These are phyloP conservation scores for Dioszegia aurantiaca DNA, from an alignment of 768 basidiomycete genomes.

Conservation along the genomic window DNA sequence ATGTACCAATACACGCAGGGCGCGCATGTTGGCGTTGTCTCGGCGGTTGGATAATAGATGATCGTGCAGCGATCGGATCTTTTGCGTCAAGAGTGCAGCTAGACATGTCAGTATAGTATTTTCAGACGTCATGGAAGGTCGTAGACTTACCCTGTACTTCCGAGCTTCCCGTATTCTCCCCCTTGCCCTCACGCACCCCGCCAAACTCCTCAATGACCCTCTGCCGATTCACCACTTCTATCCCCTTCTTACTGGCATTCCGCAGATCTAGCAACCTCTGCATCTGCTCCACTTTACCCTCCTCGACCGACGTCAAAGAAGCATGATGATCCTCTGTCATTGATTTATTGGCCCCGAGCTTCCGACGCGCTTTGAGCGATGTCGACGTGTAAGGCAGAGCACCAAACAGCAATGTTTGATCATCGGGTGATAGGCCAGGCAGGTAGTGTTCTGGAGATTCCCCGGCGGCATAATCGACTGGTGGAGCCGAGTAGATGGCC, in stretches of 20 bases:
- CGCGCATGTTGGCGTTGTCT: constrained; percentile 71
- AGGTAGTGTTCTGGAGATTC: constrained; percentile 27
- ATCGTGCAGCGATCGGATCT: constrained; percentile 75
- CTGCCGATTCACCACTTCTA: constrained; percentile 79
- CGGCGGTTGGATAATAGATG: constrained; percentile 65
- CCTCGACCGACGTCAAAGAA: constrained; percentile 19
- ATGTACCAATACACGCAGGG: constrained; percentile 75
- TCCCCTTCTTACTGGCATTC: constrained; percentile 82
- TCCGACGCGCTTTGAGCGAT: constrained; percentile 55
- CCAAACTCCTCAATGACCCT: constrained; percentile 80
- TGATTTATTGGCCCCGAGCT: background rate
- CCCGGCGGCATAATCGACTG: constrained; percentile 28
- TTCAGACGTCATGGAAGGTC: too few relatives aligned
- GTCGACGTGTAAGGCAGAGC: constrained; percentile 62
- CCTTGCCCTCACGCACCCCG: constrained; percentile 55
- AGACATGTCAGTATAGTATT: constrained; percentile 4
- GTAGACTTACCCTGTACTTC: constrained; percentile 78
- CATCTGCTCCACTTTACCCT: constrained; percentile 55
- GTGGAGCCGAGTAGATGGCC: constrained; percentile 24
- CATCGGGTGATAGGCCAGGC: constrained; percentile 53
- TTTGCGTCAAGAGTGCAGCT: constrained; percentile 84
- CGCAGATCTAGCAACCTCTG: constrained; percentile 73
- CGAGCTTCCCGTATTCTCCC: constrained; percentile 68
- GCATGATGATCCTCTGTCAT: background rate
- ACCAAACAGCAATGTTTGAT: constrained; percentile 63